Evolutionary conservation across 495 filamentous ascomycete genomes (phyloP), one percentile per base, ranked within the genome.

Genomic region (Tuber borchii): DNA sequence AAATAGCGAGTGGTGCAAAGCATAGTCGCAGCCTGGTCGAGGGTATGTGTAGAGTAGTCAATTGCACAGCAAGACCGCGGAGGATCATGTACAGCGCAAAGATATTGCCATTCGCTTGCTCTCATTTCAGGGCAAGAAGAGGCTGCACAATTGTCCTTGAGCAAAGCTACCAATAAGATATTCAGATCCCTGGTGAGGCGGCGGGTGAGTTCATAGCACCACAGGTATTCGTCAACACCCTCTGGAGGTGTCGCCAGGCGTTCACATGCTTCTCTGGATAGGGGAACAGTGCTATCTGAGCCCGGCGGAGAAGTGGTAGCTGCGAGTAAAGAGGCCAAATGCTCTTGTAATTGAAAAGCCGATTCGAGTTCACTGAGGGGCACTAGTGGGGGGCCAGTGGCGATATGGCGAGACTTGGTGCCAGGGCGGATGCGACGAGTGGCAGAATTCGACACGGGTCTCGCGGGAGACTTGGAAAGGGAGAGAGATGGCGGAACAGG

Each of bases 41-140:
- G 90, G 0, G 95, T 99, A 83, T 99, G 95, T 83, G 93, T 97
- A 87, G 93, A 97, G 84, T 99, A 99, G 84, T 99, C 95, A 82
- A 99, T 97, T 3, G 95, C 95, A 83, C 94, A 97, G 86, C 95
- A 99, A 77, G 89, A 89, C 85, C 98, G 97, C 40, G 95, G 95
- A 37, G 92, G 89, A 75, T 97, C 95, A 84, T 98, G 96, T 0
- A 98, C 96, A 56, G 95, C 95, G 86, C 95, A 99, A 77, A 99
- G 90, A 82, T 97, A 99, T 84, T 99, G 95, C 95, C 95, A 99
- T 86, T 99, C 95, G 71, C 90, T 92, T 4, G 96, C 95, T 78
- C 96, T 94, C 95, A 99, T 99, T 84, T 99, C 96, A 44, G 94
- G 93, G 82, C 95, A 99, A 6, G 96, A 97, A 71, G 87, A 84